Conservation (phyloP, 1,284 basidiomycete genomes). For the Cryptococcus sp. region DNA sequence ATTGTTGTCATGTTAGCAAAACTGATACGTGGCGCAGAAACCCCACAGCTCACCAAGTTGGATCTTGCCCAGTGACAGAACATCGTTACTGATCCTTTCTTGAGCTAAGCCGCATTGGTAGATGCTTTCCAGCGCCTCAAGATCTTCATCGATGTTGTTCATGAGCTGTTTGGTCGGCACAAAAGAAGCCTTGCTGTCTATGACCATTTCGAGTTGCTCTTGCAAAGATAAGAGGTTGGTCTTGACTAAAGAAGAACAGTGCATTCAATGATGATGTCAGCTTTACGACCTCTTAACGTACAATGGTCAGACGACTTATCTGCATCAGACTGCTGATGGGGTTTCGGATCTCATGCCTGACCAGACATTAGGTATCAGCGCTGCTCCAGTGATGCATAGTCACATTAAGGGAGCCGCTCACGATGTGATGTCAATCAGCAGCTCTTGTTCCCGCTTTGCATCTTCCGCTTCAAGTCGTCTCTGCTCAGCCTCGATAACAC, state of each 20-base stretch:
- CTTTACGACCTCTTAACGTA: neutral
- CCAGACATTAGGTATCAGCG: neutral
- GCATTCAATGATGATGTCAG: constrained; percentile 20
- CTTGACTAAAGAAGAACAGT: constrained; percentile 50
- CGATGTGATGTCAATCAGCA: constrained; percentile 52
- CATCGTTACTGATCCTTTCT: constrained; percentile 55
- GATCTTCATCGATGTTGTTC: constrained; percentile 49
- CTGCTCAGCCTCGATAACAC: constrained; percentile 47
- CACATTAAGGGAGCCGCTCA: constrained; percentile 15
- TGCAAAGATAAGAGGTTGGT: constrained; percentile 41
- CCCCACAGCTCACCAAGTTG: constrained; percentile 41
- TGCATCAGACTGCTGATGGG: constrained; percentile 45
- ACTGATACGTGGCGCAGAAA: neutral
- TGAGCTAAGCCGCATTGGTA: constrained; percentile 53
- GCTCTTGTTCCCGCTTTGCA: constrained; percentile 48
- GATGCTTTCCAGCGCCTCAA: constrained; percentile 50
- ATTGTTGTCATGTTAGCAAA: neutral
- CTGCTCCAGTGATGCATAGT: neutral
- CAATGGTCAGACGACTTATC: constrained; percentile 18
- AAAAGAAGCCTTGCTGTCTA: constrained; percentile 29
- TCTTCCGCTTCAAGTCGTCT: constrained; percentile 49
- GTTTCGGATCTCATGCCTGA: constrained; percentile 49
- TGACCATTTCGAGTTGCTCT: constrained; percentile 36
- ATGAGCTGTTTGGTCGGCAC: constrained; percentile 43
- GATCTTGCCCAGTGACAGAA: constrained; percentile 54